phyloP scores from a whole-genome alignment of 331 rosid genomes.

The Quercus lobata region DNA sequence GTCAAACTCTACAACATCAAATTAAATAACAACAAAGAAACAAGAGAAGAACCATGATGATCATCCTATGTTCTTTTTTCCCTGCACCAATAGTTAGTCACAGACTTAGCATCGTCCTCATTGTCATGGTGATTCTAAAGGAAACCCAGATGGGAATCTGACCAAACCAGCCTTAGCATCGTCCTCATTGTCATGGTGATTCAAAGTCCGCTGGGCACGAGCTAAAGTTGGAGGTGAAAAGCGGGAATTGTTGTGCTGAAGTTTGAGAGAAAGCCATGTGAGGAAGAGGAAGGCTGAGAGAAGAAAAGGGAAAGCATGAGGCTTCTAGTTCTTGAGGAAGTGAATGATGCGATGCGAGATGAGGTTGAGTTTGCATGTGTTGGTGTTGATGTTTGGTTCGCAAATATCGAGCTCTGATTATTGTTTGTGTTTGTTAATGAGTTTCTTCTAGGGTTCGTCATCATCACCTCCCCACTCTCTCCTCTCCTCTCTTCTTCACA shows the following conservation, averaged over 20 bases:
- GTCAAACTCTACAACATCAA: neutral
- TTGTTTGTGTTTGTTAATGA: constrained; percentile 1
- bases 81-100: too few species aligned
- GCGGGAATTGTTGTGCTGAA: constrained; percentile 43
- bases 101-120: neutral
- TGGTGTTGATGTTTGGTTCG: neutral
- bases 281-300: constrained; percentile 62
- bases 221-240: constrained; percentile 3
- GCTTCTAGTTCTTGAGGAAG: constrained; percentile 50
- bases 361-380: constrained; percentile 24
- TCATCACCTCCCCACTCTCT: neutral
- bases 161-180: too few species aligned
- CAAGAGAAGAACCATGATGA: too few species aligned
- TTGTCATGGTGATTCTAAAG: constrained; percentile 1
- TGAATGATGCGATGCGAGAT: constrained; percentile 17
- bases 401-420: constrained; percentile 18
- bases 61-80: too few species aligned
- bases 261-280: constrained; percentile 66
- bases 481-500: too few species aligned
- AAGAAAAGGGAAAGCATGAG: constrained; percentile 69
- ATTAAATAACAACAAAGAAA: too few species aligned
- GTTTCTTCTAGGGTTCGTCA: constrained; percentile 52
- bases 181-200: constrained; percentile 4
- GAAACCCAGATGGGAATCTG: too few species aligned
- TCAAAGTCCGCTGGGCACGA: neutral